A percentile compares a stretch with the other conserved stretches of the same genome.
These are phyloP conservation scores for Paramarasmius palmivorus DNA, from an alignment of 1,284 basidiomycete species.

Conservation along the genomic window DNA sequence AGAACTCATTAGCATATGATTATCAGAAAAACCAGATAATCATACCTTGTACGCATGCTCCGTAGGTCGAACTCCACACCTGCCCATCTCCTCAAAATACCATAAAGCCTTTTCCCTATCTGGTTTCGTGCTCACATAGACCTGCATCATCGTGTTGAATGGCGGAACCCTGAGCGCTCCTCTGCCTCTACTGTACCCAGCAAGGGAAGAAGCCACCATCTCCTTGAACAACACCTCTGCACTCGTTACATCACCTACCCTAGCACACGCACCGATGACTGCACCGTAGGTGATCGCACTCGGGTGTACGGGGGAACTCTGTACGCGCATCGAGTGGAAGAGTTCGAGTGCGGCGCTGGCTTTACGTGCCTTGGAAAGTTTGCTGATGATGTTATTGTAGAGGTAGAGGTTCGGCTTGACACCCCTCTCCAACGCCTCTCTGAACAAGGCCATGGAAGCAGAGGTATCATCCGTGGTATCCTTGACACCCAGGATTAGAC, in stretches of 20 bases:
- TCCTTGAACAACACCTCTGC: slow-evolving; percentile 87
- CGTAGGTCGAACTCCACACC: slow-evolving; percentile 70
- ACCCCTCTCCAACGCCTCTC: slow-evolving; percentile 73
- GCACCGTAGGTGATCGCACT: slow-evolving; percentile 95
- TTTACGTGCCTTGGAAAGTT: slow-evolving; percentile 90
- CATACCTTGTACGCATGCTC: slow-evolving; percentile 92
- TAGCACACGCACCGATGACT: slow-evolving; percentile 91
- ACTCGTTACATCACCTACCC: slow-evolving; percentile 86
- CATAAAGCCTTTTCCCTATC: slow-evolving; percentile 76
- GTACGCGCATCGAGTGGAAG: slow-evolving; percentile 82
- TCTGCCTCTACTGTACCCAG: no score
- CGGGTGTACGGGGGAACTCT: slow-evolving; percentile 52
- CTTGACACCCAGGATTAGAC: slow-evolving; percentile 83
- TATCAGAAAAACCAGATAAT: slow-evolving; percentile 3
- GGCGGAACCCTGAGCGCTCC: slow-evolving; percentile 91
- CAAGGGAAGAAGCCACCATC: no score
- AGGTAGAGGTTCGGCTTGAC: slow-evolving; percentile 83
- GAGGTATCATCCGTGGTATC: slow-evolving; percentile 94
- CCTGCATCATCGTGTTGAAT: slow-evolving; percentile 98
- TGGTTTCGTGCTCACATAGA: slow-evolving; percentile 89
- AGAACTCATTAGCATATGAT: slow-evolving; percentile 19
- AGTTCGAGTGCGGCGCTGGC: slow-evolving; percentile 85
- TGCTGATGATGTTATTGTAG: slow-evolving; percentile 96
- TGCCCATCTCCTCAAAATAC: slow-evolving; percentile 76
- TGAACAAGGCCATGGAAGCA: slow-evolving; percentile 82